phyloP scores from a whole-genome alignment of 2,329 filamentous ascomycete genomes.

The Hypoxylon sp. region DNA sequence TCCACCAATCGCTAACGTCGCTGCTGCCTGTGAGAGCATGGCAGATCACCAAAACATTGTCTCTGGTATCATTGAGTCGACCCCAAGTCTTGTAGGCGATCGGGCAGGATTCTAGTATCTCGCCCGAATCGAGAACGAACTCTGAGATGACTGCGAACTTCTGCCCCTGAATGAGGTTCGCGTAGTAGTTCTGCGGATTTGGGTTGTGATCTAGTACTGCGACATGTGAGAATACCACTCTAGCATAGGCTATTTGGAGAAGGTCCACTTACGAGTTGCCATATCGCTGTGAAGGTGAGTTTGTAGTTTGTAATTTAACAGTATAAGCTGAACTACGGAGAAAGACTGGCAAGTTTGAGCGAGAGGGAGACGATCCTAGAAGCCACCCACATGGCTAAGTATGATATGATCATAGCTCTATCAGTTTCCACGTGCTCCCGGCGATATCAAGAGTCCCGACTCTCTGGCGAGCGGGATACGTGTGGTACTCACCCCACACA shows the following conservation, averaged over 20 bases:
- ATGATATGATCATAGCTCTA: constrained; percentile 24
- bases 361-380: constrained; percentile 22
- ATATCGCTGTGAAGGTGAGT: constrained; percentile 30
- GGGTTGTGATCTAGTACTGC: constrained; percentile 44
- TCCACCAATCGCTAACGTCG: constrained; percentile 69
- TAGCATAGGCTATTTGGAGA: background rate
- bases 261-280: constrained; percentile 42
- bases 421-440: constrained; percentile 25
- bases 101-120: constrained; percentile 45
- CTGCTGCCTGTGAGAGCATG: constrained; percentile 66
- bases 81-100: constrained; percentile 55
- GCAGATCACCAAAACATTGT: constrained; percentile 62
- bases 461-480: constrained; percentile 31
- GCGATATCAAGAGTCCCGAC: constrained; percentile 40
- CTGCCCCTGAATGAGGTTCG: constrained; percentile 47
- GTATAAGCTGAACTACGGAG: constrained; percentile 24
- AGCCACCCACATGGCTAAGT: constrained; percentile 31
- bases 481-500: constrained; percentile 34
- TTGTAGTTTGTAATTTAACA: constrained; percentile 16
- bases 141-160: constrained; percentile 48
- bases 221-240: constrained; percentile 27
- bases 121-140: constrained; percentile 50
- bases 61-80: constrained; percentile 48
- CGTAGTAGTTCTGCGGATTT: constrained; percentile 47
- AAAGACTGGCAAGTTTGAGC: constrained; percentile 27